phyloP scores from a whole-genome alignment of 2,329 filamentous ascomycete genomes.

The Fragosphaeria purpurea region DNA sequence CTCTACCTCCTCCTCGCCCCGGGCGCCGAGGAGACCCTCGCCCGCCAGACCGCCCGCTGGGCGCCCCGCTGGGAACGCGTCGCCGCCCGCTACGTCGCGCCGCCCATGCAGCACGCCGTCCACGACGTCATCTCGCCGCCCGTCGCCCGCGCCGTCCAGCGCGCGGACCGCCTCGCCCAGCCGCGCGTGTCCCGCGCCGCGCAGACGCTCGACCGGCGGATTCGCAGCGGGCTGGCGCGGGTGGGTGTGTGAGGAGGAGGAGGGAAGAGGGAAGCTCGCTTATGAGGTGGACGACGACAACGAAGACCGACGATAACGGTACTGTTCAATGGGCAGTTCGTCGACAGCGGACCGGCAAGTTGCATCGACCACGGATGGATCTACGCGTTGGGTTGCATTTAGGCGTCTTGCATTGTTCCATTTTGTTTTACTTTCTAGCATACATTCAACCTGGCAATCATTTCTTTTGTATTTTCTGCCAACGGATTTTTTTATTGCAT shows the following conservation, averaged over 20 bases:
- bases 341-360: too few relatives aligned
- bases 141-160: constrained; percentile 33
- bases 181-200: constrained; percentile 36
- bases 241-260: neutral
- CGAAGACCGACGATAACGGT: too few relatives aligned
- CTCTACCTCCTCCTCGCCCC: constrained; percentile 46
- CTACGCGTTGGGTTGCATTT: too few relatives aligned
- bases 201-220: constrained; percentile 36
- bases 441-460: too few relatives aligned
- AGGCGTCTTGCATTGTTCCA: too few relatives aligned
- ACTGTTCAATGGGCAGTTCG: too few relatives aligned
- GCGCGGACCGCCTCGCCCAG: constrained; percentile 35
- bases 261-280: neutral
- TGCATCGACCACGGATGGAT: too few relatives aligned
- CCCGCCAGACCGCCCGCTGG: constrained; percentile 46
- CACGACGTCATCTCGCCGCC: constrained; percentile 37
- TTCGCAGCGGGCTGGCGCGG: constrained; percentile 35
- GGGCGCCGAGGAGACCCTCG: constrained; percentile 43
- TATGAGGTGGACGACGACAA: too few relatives aligned
- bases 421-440: too few relatives aligned
- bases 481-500: too few relatives aligned
- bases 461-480: too few relatives aligned
- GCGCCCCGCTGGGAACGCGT: constrained; percentile 51
- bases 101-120: constrained; percentile 32
- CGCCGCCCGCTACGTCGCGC: constrained; percentile 44